Percentiles rank a stretch among this genome's conserved stretches.
Conservation (phyloP, 164 flowering plant species). For the Umbellularia californica region DNA sequence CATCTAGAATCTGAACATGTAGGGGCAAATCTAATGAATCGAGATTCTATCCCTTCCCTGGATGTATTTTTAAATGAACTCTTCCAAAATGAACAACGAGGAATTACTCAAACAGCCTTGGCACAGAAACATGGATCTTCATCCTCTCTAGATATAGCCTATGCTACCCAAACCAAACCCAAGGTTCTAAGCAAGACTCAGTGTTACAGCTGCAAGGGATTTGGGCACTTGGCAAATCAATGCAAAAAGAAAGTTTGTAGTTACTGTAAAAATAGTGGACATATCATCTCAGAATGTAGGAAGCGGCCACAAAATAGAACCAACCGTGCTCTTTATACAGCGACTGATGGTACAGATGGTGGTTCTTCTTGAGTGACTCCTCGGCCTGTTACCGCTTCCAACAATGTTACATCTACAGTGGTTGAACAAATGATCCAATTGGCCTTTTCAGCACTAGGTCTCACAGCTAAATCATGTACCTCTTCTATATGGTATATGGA, state of each 20-base stretch:
- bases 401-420: not conserved
- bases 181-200: not conserved
- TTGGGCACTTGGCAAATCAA: not conserved
- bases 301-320: not conserved
- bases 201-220: not conserved
- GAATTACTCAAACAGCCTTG: not conserved
- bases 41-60: not conserved
- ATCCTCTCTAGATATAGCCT: not conserved
- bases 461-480: not conserved
- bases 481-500: not conserved
- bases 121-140: not conserved
- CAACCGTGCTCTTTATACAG: not conserved
- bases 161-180: not conserved
- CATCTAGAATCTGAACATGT: not conserved
- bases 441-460: too few species aligned
- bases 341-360: not conserved
- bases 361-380: not conserved
- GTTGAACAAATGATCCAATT: too few species aligned
- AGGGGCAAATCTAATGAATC: not conserved
- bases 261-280: not conserved
- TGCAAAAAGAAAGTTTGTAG: not conserved
- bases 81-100: not conserved
- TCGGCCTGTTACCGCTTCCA: not conserved
- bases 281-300: not conserved
- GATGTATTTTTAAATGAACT: not conserved